A percentile compares a stretch with the other conserved stretches of the same genome.
phyloP scores from a whole-genome alignment of 192 early-diverging fungal species.

The Backusella australiensis region DNA sequence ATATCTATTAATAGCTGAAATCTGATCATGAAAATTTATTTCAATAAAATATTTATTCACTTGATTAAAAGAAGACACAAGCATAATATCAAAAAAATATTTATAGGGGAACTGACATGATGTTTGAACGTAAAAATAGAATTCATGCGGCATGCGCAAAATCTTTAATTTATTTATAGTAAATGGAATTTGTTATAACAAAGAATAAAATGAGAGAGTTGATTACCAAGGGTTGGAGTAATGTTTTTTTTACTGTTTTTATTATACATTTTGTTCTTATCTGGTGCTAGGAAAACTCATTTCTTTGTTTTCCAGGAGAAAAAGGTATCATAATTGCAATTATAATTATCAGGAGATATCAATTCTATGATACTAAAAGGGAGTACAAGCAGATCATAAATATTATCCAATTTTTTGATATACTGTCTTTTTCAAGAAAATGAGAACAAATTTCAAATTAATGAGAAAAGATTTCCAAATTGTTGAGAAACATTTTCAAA shows the following conservation, averaged over 20 bases:
- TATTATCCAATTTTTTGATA: background rate
- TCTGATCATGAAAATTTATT: background rate
- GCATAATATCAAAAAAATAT: background rate
- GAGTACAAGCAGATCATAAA: background rate
- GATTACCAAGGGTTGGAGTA: background rate
- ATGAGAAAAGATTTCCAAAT: no score
- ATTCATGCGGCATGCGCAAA: background rate
- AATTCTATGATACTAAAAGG: background rate
- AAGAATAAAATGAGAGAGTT: background rate
- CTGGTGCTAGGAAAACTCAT: background rate
- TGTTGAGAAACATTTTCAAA: no score
- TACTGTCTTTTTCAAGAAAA: background rate
- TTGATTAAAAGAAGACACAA: background rate
- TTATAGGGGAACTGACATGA: background rate
- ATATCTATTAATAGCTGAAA: no score
- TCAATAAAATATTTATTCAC: background rate
- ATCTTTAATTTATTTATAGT: background rate
- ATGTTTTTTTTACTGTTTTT: background rate
- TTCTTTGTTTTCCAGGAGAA: background rate
- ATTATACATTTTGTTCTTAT: background rate
- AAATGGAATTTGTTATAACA: background rate
- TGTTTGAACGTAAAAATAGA: background rate
- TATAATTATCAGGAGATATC: background rate
- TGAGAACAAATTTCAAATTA: no score
- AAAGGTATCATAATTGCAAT: background rate